A percentile compares a stretch with the other conserved stretches of the same genome.
Conservation (phyloP, 1,139 yeast genomes). For the Hyphopichia buzzinii region DNA sequence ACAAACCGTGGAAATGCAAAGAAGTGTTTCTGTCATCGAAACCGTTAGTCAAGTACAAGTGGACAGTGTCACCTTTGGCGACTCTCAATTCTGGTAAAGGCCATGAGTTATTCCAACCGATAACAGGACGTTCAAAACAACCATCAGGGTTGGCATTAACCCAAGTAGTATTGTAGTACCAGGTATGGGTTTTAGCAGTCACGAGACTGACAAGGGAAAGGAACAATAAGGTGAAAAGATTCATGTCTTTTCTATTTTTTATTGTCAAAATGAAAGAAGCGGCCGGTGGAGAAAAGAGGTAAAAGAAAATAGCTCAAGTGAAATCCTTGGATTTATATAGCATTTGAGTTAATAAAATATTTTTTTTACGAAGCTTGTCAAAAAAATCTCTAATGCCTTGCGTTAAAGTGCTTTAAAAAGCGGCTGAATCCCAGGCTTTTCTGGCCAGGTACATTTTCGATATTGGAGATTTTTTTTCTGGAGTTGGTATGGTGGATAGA, state of each 20-base stretch:
- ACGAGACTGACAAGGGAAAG: conserved; percentile 12
- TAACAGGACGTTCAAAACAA: conserved; percentile 43
- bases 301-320: neutral
- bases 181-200: conserved; percentile 47
- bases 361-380: neutral
- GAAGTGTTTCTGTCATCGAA: conserved; percentile 55
- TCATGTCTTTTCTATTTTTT: conserved; percentile 7
- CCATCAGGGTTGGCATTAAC: conserved; percentile 69
- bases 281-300: conserved; percentile 4
- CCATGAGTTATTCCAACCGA: conserved; percentile 71
- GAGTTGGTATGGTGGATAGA: too few relatives aligned
- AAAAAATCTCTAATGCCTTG: too few relatives aligned
- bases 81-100: conserved; percentile 70
- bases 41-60: conserved; percentile 57
- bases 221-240: conserved; percentile 9
- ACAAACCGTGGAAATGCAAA: conserved; percentile 75
- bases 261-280: conserved; percentile 1
- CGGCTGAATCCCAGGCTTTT: too few relatives aligned
- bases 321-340: neutral
- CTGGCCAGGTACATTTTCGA: too few relatives aligned
- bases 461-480: too few relatives aligned
- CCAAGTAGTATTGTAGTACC: conserved; percentile 54
- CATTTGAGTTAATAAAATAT: too few relatives aligned
- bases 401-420: too few relatives aligned
- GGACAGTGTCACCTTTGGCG: conserved; percentile 60